Percentiles rank a stretch among this genome's conserved stretches.
Conservation (phyloP, 2,329 filamentous ascomycete species). For the Elsinoe australis region DNA sequence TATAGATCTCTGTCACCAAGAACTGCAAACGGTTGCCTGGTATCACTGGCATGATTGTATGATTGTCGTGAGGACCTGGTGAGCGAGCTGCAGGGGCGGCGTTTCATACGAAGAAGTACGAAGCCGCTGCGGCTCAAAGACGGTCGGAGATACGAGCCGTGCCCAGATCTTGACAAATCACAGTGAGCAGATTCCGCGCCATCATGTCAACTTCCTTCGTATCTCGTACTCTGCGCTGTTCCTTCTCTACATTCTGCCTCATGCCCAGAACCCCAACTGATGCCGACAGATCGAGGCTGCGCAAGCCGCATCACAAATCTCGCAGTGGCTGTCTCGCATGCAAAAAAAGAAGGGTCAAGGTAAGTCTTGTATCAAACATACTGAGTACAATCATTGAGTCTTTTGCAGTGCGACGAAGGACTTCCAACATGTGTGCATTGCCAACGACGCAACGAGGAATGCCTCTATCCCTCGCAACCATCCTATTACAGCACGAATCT, state of each 20-base stretch:
- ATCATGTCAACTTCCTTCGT: not conserved
- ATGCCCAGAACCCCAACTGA: not conserved
- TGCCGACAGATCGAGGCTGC: not conserved
- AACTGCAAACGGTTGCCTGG: no score
- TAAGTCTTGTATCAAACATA: no score
- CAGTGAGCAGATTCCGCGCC: not conserved
- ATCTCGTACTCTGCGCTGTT: not conserved
- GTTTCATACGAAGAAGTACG: no score
- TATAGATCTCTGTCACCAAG: no score
- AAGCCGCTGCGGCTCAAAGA: not conserved
- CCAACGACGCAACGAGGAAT: not conserved
- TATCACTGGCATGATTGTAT: no score
- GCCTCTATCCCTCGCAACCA: not conserved
- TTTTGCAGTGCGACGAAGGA: not conserved
- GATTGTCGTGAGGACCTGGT: no score
- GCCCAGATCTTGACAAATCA: constrained; percentile 2
- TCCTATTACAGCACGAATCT: not conserved
- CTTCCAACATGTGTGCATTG: not conserved
- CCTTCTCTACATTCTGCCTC: not conserved
- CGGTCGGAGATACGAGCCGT: not conserved
- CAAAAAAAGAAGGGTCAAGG: not conserved
- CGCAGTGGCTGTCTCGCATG: not conserved
- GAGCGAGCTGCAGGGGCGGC: no score
- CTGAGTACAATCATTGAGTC: no score
- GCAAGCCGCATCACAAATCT: constrained; percentile 1